phyloP scores from a whole-genome alignment of 805 yeast species.

The Brettanomyces naardenensis region DNA sequence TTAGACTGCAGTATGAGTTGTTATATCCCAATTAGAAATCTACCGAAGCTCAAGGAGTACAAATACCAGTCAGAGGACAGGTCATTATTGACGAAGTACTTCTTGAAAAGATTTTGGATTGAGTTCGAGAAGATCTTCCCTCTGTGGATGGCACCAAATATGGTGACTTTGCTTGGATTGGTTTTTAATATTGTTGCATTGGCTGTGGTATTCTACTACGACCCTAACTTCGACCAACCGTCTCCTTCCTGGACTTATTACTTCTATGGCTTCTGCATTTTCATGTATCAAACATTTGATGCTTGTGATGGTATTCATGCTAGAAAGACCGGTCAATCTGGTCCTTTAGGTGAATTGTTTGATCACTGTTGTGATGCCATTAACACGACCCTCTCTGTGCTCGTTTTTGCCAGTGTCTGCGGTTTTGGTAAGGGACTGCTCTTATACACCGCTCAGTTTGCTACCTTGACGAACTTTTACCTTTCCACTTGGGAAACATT shows the following conservation, averaged over 20 bases:
- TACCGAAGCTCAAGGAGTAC: slow-evolving; percentile 39
- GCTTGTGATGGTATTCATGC: slow-evolving; percentile 97
- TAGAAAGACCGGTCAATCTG: slow-evolving; percentile 88
- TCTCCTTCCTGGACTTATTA: slow-evolving; percentile 74
- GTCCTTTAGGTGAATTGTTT: slow-evolving; percentile 90
- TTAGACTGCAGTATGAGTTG: no score
- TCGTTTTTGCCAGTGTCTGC: slow-evolving; percentile 68
- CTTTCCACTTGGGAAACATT: slow-evolving; percentile 94
- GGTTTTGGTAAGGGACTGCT: slow-evolving; percentile 66
- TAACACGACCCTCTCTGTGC: slow-evolving; percentile 65
- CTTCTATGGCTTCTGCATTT: slow-evolving; percentile 72
- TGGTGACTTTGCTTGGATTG: slow-evolving; percentile 77
- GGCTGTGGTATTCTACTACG: slow-evolving; percentile 57
- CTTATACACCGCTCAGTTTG: slow-evolving; percentile 59
- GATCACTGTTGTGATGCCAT: slow-evolving; percentile 77
- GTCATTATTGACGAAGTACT: slow-evolving; percentile 64
- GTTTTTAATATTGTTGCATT: slow-evolving; percentile 61
- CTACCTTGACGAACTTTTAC: slow-evolving; percentile 74
- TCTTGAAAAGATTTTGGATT: slow-evolving; percentile 79
- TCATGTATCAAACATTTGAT: slow-evolving; percentile 90
- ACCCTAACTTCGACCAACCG: slow-evolving; percentile 54
- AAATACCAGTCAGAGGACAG: slow-evolving; percentile 74
- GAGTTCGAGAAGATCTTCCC: slow-evolving; percentile 72
- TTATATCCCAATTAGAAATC: slow-evolving; percentile 35
- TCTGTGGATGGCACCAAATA: slow-evolving; percentile 84